Base-by-base conservation (phyloP, 345 rosid species). In the Linum usitatissimum region DNA sequence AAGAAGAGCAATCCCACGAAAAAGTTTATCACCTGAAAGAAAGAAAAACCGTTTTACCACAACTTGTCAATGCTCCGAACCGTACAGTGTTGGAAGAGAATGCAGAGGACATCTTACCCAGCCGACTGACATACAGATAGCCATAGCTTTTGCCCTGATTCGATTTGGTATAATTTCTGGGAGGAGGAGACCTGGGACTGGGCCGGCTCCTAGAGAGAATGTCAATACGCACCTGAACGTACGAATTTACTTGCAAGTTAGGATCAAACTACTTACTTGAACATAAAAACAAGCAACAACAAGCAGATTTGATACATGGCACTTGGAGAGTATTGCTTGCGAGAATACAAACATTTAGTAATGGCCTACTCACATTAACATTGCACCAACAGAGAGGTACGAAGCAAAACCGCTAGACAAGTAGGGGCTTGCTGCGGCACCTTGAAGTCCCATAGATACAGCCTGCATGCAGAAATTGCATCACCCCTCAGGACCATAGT, bases 161-260 rank as follows among this genome's bases (percentile, higher is more conserved):
- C 92, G 89, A 76, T 81, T 76, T 31, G 96, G 84, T 67, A 93
- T 90, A 53, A 93, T 93, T 67, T 93, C 99, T 62, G 99, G 96
- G 13, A 93, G 85, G 68, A 93, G 97, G 57, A 93, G 86, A 77
- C 88, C 77, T 19, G 99, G 97, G 70, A 93, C 97, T 57, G 97
- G 99, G 64, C 99, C 99, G 73, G 97, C 99, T 80, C 99, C 99
- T 18, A 87, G 30, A 30, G 99, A 85, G 77, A 93, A 93, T 57
- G 97, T 77, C 21, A 93, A 75, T 67, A 93, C 99, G 70, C 86
- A 90, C 88, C 99, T 93, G 84, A 56, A 78, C 6, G 51, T 15
- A 63, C 20, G 56, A 70, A 38, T 64, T 64, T 60, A 30, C 59
- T 34, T 34, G 38, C 38, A 40, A 63, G 31, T 66, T 62, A 68